Conservation (phyloP, 108 stramenopile genomes). For the Mayamaea pseudoterrestris region DNA sequence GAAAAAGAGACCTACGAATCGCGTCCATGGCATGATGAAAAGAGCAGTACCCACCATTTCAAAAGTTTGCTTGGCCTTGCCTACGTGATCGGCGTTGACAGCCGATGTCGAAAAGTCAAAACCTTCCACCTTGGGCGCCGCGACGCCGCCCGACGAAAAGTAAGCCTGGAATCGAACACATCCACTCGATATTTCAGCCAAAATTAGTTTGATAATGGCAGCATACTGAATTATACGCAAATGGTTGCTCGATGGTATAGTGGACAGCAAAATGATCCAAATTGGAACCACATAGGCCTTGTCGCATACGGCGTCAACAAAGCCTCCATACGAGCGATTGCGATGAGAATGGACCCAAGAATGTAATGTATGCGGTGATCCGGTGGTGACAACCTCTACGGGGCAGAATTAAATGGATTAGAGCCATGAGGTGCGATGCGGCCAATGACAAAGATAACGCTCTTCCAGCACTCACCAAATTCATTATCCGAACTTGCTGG, state of each 20-base stretch:
- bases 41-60: conserved; percentile 47
- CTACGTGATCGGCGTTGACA: conserved; percentile 38
- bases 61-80: conserved; percentile 44
- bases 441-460: conserved; percentile 1
- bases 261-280: conserved; percentile 30
- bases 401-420: neutral
- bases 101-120: conserved; percentile 37
- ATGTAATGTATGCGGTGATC: conserved; percentile 20
- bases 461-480: conserved; percentile 17
- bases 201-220: conserved; percentile 22
- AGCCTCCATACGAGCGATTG: conserved; percentile 28
- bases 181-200: conserved; percentile 28
- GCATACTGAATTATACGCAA: conserved; percentile 21
- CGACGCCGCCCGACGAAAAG: conserved; percentile 22
- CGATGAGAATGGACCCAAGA: conserved; percentile 22
- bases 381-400: conserved; percentile 31
- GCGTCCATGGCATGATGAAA: conserved; percentile 19
- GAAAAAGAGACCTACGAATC: conserved; percentile 18
- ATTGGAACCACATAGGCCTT: conserved; percentile 41
- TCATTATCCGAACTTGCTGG: conserved; percentile 22
- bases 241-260: conserved; percentile 9
- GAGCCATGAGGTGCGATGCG: too few species aligned
- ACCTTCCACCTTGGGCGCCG: conserved; percentile 26
- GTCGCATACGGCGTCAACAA: conserved; percentile 47
- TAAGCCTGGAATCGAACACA: conserved; percentile 34